Evolutionary conservation across 176 grass and related monocot species (phyloP).

Genomic region (Hyparrhenia diplandra): DNA sequence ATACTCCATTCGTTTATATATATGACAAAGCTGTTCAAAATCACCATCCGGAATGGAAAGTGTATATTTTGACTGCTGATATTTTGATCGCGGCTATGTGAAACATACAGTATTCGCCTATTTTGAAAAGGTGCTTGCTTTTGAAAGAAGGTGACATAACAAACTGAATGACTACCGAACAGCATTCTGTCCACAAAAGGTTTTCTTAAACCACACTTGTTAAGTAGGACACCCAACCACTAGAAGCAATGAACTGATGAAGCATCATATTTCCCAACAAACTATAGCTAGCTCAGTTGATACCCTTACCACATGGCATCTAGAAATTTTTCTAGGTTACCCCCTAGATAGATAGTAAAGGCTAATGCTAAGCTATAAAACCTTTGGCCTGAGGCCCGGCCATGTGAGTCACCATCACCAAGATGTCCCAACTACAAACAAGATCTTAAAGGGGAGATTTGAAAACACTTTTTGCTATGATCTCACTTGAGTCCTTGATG

Average conservation of each 20-base stretch:
- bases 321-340: constrained; percentile 9
- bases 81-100: neutral
- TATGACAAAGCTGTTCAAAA: neutral
- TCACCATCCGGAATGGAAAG: neutral
- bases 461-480: too few species aligned
- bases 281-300: constrained; percentile 29
- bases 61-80: neutral
- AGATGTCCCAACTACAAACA: constrained; percentile 79
- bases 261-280: constrained; percentile 47
- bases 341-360: constrained; percentile 50
- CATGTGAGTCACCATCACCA: constrained; percentile 64
- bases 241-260: constrained; percentile 37
- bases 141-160: constrained; percentile 51
- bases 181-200: constrained; percentile 38
- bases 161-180: constrained; percentile 50
- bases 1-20: neutral
- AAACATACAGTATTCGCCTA: neutral
- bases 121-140: neutral
- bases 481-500: constrained; percentile 49
- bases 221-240: constrained; percentile 39
- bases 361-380: constrained; percentile 43
- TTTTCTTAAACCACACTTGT: constrained; percentile 36
- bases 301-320: constrained; percentile 40
- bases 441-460: constrained; percentile 68
- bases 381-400: constrained; percentile 9